Evolutionary conservation across 805 yeast species (phyloP), one percentile per base, ranked within the genome.

Genomic region (Kluyveromyces lactis): DNA sequence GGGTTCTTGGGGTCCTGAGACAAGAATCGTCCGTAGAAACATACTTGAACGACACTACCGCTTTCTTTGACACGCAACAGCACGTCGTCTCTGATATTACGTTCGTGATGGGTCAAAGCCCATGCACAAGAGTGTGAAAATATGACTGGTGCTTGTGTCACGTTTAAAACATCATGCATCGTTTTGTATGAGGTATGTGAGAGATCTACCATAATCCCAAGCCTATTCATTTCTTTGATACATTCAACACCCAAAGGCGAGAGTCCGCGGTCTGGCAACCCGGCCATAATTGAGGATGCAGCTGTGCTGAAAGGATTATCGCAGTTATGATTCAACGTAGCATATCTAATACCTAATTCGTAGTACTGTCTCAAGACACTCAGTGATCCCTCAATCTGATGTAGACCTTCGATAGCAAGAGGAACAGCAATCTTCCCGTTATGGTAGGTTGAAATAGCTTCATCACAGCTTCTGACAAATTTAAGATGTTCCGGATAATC

Each of bases 291-390:
- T 0, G 73, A 63, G 4, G 71, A 62, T 6, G 77, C 77, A 10
- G 78, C 74, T 11, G 76, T 72, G 2, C 78, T 77, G 54, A 71
- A 73, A 4, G 78, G 77, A 44, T 73, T 73, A 45, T 73, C 77
- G 54, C 78, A 72, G 48, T 73, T 73, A 42, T 73, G 78, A 0
- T 78, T 73, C 38, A 73, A 50, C 0, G 79, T 73, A 31, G 71
- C 67, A 49, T 73, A 73, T 26, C 77, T 48, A n/a, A 73, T 75
- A 11, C 79, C 79, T 24, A 73, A 45, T 5, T 68, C 73, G 45
- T 52, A 67, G 48, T 68, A 73, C 47, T 64, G 69, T 47, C 79
- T 60, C 21, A 73, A 55, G 13, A 71, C 73, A 12, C 67, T 76
- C 12, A 73, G 47, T 1, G 77, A 71, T 2, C 66, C 47, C 46